Conservation (phyloP, 805 yeast species). For the Metschnikowia sp. region DNA sequence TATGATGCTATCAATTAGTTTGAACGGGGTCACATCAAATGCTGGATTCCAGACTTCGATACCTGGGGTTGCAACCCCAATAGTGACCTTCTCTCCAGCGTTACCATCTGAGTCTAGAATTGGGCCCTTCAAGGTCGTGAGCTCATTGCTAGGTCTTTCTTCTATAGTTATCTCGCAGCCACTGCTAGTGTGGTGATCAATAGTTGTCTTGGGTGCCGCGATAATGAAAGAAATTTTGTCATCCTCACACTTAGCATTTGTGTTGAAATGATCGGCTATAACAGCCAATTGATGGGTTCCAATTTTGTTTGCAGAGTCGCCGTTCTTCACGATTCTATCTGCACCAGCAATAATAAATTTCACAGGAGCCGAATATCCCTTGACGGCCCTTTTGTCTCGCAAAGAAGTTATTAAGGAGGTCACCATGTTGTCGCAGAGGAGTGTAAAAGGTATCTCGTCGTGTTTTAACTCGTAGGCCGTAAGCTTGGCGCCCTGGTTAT, state of each 20-base stretch:
- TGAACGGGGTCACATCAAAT: slow-evolving; percentile 87
- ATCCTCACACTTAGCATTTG: slow-evolving; percentile 23
- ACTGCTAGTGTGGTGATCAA: slow-evolving; percentile 60
- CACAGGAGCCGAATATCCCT: slow-evolving; percentile 54
- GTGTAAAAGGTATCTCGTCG: slow-evolving; percentile 82
- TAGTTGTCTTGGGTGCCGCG: slow-evolving; percentile 93
- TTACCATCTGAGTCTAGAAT: slow-evolving; percentile 23
- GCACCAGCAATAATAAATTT: slow-evolving; percentile 92
- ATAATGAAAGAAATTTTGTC: slow-evolving; percentile 74
- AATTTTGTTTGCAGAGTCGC: slow-evolving; percentile 95
- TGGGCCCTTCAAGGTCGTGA: slow-evolving; percentile 71
- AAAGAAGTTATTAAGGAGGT: slow-evolving; percentile 61
- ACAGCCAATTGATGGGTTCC: slow-evolving; percentile 90
- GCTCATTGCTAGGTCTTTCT: slow-evolving; percentile 78
- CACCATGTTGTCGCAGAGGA: slow-evolving; percentile 90
- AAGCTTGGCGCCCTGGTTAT: slow-evolving; percentile 91
- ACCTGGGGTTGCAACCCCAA: slow-evolving; percentile 81
- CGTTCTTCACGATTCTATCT: slow-evolving; percentile 87
- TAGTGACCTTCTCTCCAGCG: slow-evolving; percentile 43
- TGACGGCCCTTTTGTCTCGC: slow-evolving; percentile 26
- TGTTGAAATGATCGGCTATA: slow-evolving; percentile 53
- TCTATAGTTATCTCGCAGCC: slow-evolving; percentile 84
- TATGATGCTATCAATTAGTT: slow-evolving; percentile 80
- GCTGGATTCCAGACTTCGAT: slow-evolving; percentile 95
- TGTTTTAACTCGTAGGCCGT: slow-evolving; percentile 88